Evolutionary conservation across 495 filamentous ascomycete species (phyloP).

Genomic region (Ascobolus immersus): DNA sequence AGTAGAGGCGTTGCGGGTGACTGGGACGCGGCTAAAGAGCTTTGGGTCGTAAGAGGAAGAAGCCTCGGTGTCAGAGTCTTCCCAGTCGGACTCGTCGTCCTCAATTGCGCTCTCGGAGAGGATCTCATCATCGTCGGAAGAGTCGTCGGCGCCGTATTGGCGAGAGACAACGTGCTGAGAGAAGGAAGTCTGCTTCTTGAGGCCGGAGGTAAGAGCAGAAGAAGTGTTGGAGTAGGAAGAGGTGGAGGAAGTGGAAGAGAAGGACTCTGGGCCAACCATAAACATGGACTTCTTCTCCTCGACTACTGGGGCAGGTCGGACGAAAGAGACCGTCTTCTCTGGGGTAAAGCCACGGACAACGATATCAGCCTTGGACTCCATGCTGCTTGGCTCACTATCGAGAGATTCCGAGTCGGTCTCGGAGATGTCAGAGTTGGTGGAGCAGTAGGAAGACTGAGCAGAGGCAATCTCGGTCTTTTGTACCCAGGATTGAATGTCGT

Average conservation of each 20-base stretch:
- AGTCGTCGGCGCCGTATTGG: conserved; percentile 41
- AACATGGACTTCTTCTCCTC: conserved; percentile 27
- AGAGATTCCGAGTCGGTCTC: too few relatives aligned
- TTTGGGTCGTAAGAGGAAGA: conserved; percentile 57
- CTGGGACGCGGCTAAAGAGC: conserved; percentile 18
- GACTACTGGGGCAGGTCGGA: conserved; percentile 27
- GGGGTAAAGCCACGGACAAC: conserved; percentile 75
- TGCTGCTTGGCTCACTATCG: too few relatives aligned
- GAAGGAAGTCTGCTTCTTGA: conserved; percentile 67
- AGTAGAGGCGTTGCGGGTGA: conserved; percentile 64
- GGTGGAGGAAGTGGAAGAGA: background rate
- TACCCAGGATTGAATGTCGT: too few relatives aligned
- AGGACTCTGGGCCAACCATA: conserved; percentile 28
- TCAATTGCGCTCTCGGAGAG: conserved; percentile 65
- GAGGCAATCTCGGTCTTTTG: too few relatives aligned
- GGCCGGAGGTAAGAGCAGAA: too few relatives aligned
- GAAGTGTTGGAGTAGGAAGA: conserved; percentile 20
- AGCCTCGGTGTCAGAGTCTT: conserved; percentile 75
- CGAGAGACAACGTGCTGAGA: conserved; percentile 45
- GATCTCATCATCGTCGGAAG: conserved; percentile 42
- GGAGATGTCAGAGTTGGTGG: too few relatives aligned
- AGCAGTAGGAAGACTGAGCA: too few relatives aligned
- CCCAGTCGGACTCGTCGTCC: conserved; percentile 65
- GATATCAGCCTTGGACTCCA: conserved; percentile 41
- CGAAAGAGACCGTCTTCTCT: conserved; percentile 45